A percentile compares a stretch with the other conserved stretches of the same genome.
Evolutionary conservation across 2,329 filamentous ascomycete species (phyloP).

Genomic region (Sporothrix mexicana): DNA sequence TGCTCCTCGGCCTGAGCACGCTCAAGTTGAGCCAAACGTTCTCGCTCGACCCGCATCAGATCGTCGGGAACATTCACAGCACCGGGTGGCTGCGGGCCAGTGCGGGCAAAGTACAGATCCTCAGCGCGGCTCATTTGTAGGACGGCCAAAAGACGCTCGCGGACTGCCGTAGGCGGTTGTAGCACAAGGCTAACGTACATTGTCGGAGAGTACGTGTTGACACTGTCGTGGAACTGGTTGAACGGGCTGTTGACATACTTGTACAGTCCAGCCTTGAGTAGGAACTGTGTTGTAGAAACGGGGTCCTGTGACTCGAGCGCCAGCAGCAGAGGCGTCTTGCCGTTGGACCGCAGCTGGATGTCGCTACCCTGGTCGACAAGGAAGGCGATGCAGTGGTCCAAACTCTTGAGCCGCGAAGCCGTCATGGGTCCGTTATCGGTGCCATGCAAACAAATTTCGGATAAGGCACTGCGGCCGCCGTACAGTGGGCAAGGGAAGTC

Average conservation of each 20-base stretch:
- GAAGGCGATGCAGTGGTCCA: slow-evolving; percentile 63
- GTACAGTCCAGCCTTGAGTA: slow-evolving; percentile 70
- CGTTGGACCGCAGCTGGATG: slow-evolving; percentile 59
- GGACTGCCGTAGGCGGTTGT: slow-evolving; percentile 46
- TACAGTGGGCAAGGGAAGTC: slow-evolving; percentile 70
- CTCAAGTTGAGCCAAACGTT: slow-evolving; percentile 54
- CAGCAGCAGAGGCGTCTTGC: slow-evolving; percentile 64
- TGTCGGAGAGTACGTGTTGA: slow-evolving; percentile 66
- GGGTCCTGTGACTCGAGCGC: slow-evolving; percentile 64
- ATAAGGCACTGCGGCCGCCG: slow-evolving; percentile 66
- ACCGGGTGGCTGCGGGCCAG: slow-evolving; percentile 59
- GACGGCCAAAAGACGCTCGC: slow-evolving; percentile 53
- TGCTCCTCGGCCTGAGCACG: slow-evolving; percentile 55
- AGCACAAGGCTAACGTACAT: slow-evolving; percentile 63
- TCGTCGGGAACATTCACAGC: slow-evolving; percentile 59
- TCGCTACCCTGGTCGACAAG: slow-evolving; percentile 64
- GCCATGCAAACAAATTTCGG: slow-evolving; percentile 66
- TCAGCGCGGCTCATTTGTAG: slow-evolving; percentile 58
- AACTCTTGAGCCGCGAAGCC: slow-evolving; percentile 55
- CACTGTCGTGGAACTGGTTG: slow-evolving; percentile 60
- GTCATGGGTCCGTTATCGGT: slow-evolving; percentile 54
- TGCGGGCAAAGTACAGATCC: slow-evolving; percentile 61
- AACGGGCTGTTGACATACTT: slow-evolving; percentile 66
- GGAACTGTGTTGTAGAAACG: slow-evolving; percentile 59
- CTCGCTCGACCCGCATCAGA: slow-evolving; percentile 56